phyloP scores from a whole-genome alignment of 2,329 filamentous ascomycete species.

The Arthrobotrys iridis region DNA sequence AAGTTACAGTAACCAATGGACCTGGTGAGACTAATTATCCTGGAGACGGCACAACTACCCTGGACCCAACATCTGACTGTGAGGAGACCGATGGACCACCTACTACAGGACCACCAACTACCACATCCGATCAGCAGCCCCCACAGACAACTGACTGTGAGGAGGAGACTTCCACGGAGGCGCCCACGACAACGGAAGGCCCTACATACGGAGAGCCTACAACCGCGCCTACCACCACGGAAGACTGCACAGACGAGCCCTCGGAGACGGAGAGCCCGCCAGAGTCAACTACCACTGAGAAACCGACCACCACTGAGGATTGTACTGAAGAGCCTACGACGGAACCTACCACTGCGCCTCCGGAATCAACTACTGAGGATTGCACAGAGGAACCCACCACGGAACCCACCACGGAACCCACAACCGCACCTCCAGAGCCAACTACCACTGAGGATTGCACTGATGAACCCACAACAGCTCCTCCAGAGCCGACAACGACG shows the following conservation, averaged over 20 bases:
- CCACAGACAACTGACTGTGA: conserved; percentile 34
- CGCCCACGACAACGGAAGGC: conserved; percentile 24
- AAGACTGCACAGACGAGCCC: conserved; percentile 42
- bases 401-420: conserved; percentile 7
- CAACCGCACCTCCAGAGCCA: conserved; percentile 1
- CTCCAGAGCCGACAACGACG: conserved; percentile 9
- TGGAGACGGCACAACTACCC: conserved; percentile 41
- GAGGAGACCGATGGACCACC: conserved; percentile 48
- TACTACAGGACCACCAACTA: conserved; percentile 23
- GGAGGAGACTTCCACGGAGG: conserved; percentile 29
- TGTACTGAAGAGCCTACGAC: conserved; percentile 40
- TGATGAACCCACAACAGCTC: conserved; percentile 28
- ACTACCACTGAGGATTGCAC: conserved; percentile 42
- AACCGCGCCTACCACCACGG: conserved; percentile 21
- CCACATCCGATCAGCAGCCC: conserved; percentile 10
- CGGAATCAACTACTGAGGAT: conserved; percentile 27
- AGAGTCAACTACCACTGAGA: conserved; percentile 27
- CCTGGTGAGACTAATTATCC: conserved; percentile 53
- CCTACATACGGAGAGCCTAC: conserved; percentile 14
- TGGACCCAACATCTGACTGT: conserved; percentile 53
- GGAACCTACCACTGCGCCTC: conserved; percentile 15
- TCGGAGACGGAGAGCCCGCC: conserved; percentile 30
- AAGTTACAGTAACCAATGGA: conserved; percentile 25
- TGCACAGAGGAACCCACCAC: conserved; percentile 37
- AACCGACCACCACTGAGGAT: conserved; percentile 33